phyloP scores from a whole-genome alignment of 768 basidiomycete genomes.

The Dacryopinax primogenitus region DNA sequence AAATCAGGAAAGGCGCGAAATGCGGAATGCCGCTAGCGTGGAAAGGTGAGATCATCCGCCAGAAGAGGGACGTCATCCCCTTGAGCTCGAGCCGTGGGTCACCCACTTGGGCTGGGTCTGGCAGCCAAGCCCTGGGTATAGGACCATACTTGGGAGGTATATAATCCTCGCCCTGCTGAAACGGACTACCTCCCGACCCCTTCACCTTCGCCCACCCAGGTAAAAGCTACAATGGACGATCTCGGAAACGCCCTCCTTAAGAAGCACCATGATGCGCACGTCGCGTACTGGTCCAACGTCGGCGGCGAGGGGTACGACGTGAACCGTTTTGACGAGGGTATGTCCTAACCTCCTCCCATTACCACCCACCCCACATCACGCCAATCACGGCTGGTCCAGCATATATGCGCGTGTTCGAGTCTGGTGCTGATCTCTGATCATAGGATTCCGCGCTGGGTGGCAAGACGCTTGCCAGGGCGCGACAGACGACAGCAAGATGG shows the following conservation, averaged over 20 bases:
- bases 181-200: neutral
- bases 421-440: neutral
- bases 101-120: neutral
- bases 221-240: neutral
- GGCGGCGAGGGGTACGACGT: slow-evolving; percentile 7
- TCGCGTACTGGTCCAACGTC: neutral
- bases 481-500: slow-evolving; percentile 6
- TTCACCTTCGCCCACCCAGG: neutral
- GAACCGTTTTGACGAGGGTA: slow-evolving; percentile 6
- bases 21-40: too few relatives aligned
- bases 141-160: neutral
- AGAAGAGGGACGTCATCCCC: too few relatives aligned
- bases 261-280: slow-evolving; percentile 7
- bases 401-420: neutral
- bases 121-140: neutral
- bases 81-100: too few relatives aligned
- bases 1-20: too few relatives aligned
- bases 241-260: neutral
- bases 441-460: slow-evolving; percentile 2
- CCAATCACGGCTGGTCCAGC: too few relatives aligned
- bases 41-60: too few relatives aligned
- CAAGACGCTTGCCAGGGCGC: neutral
- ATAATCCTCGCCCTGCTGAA: neutral
- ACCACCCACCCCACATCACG: neutral
- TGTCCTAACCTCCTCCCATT: neutral